Percentiles rank a stretch among this genome's conserved stretches.
These are phyloP conservation scores for Schoenoplectus triqueter DNA, from an alignment of 202 grass and related monocot species.

Conservation along the genomic window DNA sequence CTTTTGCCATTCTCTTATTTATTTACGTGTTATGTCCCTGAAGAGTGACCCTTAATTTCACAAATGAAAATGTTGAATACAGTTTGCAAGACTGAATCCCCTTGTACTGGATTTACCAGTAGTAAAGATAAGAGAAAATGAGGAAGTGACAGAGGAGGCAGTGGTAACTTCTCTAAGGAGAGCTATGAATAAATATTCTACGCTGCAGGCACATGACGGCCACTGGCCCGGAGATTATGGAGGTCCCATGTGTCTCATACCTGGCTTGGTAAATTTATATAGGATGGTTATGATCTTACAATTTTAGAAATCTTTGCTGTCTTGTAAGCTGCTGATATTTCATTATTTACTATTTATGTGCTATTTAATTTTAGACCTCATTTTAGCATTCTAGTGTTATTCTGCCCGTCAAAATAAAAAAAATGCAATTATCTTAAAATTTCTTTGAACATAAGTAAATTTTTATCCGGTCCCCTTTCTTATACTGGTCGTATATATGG, in stretches of 20 bases:
- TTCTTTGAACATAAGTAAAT: background rate
- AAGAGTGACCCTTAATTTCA: too few relatives aligned
- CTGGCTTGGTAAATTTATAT: slow-evolving; percentile 66
- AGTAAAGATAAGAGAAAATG: slow-evolving; percentile 63
- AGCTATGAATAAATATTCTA: slow-evolving; percentile 58
- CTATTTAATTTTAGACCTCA: too few relatives aligned
- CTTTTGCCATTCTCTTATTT: too few relatives aligned
- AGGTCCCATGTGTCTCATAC: slow-evolving; percentile 90
- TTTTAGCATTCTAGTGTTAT: too few relatives aligned
- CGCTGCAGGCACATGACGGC: slow-evolving; percentile 87
- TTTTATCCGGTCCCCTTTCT: background rate
- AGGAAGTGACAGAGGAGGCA: slow-evolving; percentile 72
- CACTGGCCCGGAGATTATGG: slow-evolving; percentile 93
- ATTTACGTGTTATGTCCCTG: too few relatives aligned
- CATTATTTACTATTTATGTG: too few relatives aligned
- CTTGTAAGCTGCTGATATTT: background rate
- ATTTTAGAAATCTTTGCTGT: background rate
- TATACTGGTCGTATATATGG: background rate
- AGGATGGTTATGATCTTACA: background rate
- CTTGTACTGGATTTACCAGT: slow-evolving; percentile 62
- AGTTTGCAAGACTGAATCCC: slow-evolving; percentile 72
- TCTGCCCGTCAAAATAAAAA: too few relatives aligned
- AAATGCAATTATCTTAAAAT: too few relatives aligned
- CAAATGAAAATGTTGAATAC: background rate
- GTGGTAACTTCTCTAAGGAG: slow-evolving; percentile 63